Evolutionary conservation across 225 moss, liverwort and hornwort species (phyloP), one percentile per base, ranked within the genome.

Genomic region (Bryum argenteum): DNA sequence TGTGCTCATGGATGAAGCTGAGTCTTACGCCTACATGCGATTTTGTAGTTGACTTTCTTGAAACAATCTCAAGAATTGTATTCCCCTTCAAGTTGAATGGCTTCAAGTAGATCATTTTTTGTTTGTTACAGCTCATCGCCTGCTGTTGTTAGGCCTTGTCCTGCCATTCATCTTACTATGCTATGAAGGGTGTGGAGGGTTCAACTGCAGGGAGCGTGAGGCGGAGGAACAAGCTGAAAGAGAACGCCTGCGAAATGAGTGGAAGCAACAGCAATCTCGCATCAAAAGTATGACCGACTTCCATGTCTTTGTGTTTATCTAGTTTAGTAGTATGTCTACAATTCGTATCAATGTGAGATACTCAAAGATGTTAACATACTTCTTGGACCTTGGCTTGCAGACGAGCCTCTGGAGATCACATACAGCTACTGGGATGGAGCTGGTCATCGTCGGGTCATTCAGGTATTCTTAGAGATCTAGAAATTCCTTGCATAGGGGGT

Each of bases 361-460:
- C 51, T 58, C 16, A 11, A 14, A 10, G 37, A 20, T 59, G 53
- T 45, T 63, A 65, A 69, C 16, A 40, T 33, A 7, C 11, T 75
- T 9, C 3, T 73, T 67, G 28, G 45, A 10, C 19, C 18, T 64
- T 11, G 73, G 56, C 33, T 43, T 69, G 61, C 72, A 98, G 97
- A 98, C 83, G 97, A 98, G 67, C 94, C 97, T 42, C 76, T 98
- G 87, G 97, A 98, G 78, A 98, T 98, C 56, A 98, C 97, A 17
- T 98, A 98, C 83, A 98, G 97, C 82, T 98, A 98, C 71, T 98
- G 97, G 97, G 97, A 98, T 90, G 97, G 97, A 78, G 97, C 97
- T 76, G 97, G 97, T 76, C 97, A 98, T 84, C 94, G 97, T 43
- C 89, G 97, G 71, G 97, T 98, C 42, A 88, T 98, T 69, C 97